Percentiles rank a stretch among this genome's conserved stretches.
These are phyloP conservation scores for Suillus alpinus DNA, from an alignment of 768 basidiomycete species.

Conservation along the genomic window DNA sequence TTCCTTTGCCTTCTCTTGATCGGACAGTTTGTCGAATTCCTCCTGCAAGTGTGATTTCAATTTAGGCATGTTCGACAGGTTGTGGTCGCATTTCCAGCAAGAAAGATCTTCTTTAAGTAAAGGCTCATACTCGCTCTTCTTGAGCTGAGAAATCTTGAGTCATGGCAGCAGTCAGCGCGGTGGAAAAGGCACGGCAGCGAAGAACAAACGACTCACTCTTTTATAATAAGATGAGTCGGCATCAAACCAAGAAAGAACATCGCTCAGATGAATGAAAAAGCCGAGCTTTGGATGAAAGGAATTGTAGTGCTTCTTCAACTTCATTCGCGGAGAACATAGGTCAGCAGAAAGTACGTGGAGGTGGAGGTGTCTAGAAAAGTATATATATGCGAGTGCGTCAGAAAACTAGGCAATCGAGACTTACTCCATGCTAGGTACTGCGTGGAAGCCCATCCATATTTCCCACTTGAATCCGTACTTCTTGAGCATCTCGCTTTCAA, in stretches of 20 bases:
- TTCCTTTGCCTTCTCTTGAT: slow-evolving; percentile 38
- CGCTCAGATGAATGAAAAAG: slow-evolving; percentile 76
- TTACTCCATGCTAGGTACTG: slow-evolving; percentile 81
- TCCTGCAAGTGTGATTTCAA: slow-evolving; percentile 74
- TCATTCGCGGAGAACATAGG: slow-evolving; percentile 64
- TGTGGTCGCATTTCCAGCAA: slow-evolving; percentile 68
- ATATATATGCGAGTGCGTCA: not conserved
- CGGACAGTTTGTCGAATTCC: slow-evolving; percentile 59
- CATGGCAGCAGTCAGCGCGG: slow-evolving; percentile 2
- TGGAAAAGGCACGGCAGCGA: not conserved
- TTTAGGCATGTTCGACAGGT: slow-evolving; percentile 67
- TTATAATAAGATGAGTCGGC: slow-evolving; percentile 54
- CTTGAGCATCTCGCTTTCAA: slow-evolving; percentile 77
- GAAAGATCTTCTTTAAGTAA: slow-evolving; percentile 63
- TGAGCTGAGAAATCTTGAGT: slow-evolving; percentile 51
- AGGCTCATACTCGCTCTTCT: slow-evolving; percentile 54
- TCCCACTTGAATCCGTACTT: slow-evolving; percentile 75
- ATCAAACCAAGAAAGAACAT: slow-evolving; percentile 83
- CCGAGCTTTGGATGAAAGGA: slow-evolving; percentile 83
- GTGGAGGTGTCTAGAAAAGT: slow-evolving; percentile 64
- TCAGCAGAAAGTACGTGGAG: slow-evolving; percentile 85
- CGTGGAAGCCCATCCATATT: slow-evolving; percentile 84
- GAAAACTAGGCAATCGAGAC: slow-evolving; percentile 25
- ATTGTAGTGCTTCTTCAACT: slow-evolving; percentile 89
- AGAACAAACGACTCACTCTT: slow-evolving; percentile 38